These are phyloP conservation scores for Glebionis coronaria DNA, from an alignment of 129 eudicot species.

Conservation along the genomic window DNA sequence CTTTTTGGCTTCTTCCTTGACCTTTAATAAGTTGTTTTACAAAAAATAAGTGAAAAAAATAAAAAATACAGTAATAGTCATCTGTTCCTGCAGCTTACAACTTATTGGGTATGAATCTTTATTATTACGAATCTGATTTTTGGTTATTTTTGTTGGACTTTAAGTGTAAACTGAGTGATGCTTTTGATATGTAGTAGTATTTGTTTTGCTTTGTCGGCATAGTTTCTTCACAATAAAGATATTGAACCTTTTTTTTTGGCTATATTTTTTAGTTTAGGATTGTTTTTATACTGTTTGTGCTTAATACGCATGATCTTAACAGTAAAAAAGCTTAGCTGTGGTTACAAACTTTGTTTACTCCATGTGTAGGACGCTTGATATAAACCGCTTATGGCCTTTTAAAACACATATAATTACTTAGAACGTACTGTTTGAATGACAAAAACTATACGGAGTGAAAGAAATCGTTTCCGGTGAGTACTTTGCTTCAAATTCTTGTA, in stretches of 20 bases:
- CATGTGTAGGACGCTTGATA: no score
- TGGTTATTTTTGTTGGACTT: conserved; percentile 21
- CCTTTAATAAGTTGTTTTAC: conserved; percentile 5
- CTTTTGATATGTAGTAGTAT: not conserved
- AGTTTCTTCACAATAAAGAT: conserved; percentile 9
- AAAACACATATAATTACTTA: no score
- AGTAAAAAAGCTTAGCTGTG: not conserved
- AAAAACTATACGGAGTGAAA: no score
- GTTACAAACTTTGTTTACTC: no score
- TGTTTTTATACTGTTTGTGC: not conserved
- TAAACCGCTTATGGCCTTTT: no score
- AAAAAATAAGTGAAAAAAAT: not conserved
- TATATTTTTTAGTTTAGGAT: conserved; percentile 5
- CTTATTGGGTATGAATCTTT: conserved; percentile 4
- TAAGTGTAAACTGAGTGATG: not conserved
- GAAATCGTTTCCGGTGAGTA: no score
- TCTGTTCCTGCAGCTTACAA: conserved; percentile 9
- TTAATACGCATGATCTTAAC: not conserved
- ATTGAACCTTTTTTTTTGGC: not conserved
- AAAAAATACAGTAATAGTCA: no score
- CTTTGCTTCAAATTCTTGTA: no score
- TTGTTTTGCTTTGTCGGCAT: not conserved
- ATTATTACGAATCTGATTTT: conserved; percentile 3
- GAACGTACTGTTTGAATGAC: no score
- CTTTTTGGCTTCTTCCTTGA: conserved; percentile 21